phyloP scores from a whole-genome alignment of 2,329 filamentous ascomycete species.

The Lachnellula arida region DNA sequence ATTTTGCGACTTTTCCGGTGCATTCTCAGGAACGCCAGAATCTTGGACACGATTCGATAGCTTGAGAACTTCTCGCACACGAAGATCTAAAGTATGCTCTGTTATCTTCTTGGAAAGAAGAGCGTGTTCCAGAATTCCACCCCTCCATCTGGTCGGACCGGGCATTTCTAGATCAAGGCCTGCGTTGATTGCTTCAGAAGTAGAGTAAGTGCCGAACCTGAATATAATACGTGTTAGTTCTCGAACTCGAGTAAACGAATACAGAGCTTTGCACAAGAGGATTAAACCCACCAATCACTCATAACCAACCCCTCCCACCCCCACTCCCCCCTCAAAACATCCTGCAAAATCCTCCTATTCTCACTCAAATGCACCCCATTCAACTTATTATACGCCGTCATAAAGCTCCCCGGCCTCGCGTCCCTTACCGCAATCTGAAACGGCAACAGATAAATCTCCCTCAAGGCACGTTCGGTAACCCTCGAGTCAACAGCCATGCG shows the following conservation, averaged over 20 bases:
- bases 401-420: conserved; percentile 38
- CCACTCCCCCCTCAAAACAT: conserved; percentile 39
- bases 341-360: conserved; percentile 33
- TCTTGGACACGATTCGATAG: conserved; percentile 17
- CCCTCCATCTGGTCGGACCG: conserved; percentile 36
- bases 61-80: conserved; percentile 15
- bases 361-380: conserved; percentile 41
- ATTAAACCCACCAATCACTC: conserved; percentile 40
- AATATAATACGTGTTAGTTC: not conserved
- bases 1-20: conserved; percentile 15
- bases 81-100: conserved; percentile 8
- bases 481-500: conserved; percentile 32
- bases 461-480: conserved; percentile 34
- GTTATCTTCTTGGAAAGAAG: conserved; percentile 12
- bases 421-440: conserved; percentile 40
- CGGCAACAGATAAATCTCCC: conserved; percentile 41
- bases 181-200: conserved; percentile 43
- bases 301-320: conserved; percentile 40
- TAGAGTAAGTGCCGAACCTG: conserved; percentile 45
- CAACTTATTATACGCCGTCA: conserved; percentile 43
- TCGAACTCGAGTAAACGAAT: not conserved
- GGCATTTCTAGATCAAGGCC: conserved; percentile 56
- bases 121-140: conserved; percentile 6
- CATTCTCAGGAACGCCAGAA: conserved; percentile 11
- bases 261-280: no score